Evolutionary conservation across 345 rosid genomes (phyloP), one percentile per base, ranked within the genome.

Genomic region (Clausena lansium): DNA sequence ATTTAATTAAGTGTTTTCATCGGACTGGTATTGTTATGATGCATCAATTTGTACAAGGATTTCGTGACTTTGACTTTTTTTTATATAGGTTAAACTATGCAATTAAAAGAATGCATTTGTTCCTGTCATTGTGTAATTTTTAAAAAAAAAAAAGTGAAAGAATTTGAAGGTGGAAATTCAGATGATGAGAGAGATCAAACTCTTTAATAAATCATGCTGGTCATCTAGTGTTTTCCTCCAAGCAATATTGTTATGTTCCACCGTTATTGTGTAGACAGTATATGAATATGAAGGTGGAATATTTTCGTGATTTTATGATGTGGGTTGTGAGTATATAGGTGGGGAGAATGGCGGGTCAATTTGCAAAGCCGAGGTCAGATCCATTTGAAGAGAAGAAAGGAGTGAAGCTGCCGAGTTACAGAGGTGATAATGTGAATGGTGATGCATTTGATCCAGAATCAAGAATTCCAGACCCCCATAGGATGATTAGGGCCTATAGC

Each of bases 261-360:
- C 50, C 11, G 1, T 45, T 45, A 9, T 39, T 8, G 11, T 9
- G 11, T 22, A 38, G 50, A 13, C 7, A 4, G 30, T 38, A 24
- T 13, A n/a, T 41, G 47, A 25, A 63, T 63, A 36, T 67, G 27
- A 27, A 20, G 14, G 22, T 41, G 33, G 39, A 28, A 17, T 45
- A n/a, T 45, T 45, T 45, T 27, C 6, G 50, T 47, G 24, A 25
- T 45, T 45, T 72, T 13, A 58, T 6, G 13, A 35, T 6, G 32
- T 36, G 76, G 66, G 64, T 3, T 28, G 3, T 52, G 63, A 4
- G 39, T 9, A 45, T 76, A 27, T 66, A 85, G 88, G 88, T 83
- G 27, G 88, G 88, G 47, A 80, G 85, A 80, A 85, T 85, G 87
- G 87, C 87, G 0, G 87, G 87, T 59, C 87, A 85, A 19, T 85